phyloP scores from a whole-genome alignment of 1,284 basidiomycete species.

The Schizophyllum amplum region DNA sequence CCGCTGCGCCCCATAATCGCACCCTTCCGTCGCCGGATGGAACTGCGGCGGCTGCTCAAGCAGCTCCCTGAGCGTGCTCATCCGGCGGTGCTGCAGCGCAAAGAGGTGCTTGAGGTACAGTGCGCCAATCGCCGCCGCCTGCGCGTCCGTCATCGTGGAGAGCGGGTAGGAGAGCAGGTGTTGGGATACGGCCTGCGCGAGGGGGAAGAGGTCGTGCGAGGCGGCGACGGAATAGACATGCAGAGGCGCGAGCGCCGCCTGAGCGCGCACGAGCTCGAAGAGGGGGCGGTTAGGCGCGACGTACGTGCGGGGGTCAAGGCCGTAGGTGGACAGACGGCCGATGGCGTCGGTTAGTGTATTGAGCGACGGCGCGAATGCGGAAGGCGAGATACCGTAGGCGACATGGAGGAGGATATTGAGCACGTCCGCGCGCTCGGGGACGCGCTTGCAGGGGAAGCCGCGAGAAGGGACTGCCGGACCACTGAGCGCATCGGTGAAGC shows the following conservation, averaged over 20 bases:
- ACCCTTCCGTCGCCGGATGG: neutral
- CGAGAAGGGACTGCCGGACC: neutral
- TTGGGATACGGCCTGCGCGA: neutral
- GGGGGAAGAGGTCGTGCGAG: neutral
- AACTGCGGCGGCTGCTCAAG: neutral
- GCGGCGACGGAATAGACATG: constrained; percentile 1
- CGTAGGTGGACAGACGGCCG: neutral
- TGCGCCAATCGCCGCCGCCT: neutral
- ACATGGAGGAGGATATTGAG: neutral
- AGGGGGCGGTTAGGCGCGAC: constrained; percentile 15
- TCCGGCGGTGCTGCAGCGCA: neutral
- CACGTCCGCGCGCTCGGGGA: constrained; percentile 1
- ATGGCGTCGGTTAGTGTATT: neutral
- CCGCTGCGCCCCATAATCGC: neutral
- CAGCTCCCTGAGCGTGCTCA: neutral
- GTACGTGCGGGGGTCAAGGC: neutral
- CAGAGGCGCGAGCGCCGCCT: constrained; percentile 1
- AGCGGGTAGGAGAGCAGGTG: neutral
- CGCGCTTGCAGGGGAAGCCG: neutral
- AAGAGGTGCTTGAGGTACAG: constrained; percentile 2
- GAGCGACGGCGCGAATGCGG: neutral
- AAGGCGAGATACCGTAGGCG: neutral
- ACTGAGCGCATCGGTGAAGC: neutral
- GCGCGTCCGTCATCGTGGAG: neutral
- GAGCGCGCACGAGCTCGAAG: constrained; percentile 23